Conservation (phyloP, 83 land plant species). For the Diphasiastrum complanatum region DNA sequence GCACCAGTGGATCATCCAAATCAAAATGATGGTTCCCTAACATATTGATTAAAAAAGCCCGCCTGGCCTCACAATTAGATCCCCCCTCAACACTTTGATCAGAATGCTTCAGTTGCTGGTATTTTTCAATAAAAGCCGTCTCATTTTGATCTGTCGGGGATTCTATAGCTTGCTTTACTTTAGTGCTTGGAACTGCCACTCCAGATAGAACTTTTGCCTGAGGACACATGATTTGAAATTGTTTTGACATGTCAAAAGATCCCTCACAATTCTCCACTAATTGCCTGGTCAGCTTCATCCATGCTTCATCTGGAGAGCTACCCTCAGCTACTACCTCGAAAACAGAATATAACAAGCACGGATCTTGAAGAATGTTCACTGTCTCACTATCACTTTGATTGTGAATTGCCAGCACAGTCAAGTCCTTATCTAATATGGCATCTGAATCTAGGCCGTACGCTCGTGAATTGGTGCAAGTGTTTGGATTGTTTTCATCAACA, state of each 20-base stretch:
- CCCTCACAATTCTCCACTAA: conserved; percentile 34
- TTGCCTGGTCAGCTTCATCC: conserved; percentile 46
- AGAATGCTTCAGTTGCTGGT: conserved; percentile 13
- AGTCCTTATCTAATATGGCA: too few species aligned
- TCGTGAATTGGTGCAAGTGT: too few species aligned
- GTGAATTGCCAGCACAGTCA: too few species aligned
- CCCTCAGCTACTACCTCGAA: conserved; percentile 69
- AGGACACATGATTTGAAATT: conserved; percentile 41
- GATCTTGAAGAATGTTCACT: neutral
- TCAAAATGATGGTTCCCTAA: conserved; percentile 77
- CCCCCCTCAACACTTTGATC: conserved; percentile 24
- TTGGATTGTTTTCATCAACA: too few species aligned
- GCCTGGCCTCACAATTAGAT: conserved; percentile 4
- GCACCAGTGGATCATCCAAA: conserved; percentile 65
- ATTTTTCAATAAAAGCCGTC: too few species aligned
- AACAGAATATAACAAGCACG: conserved; percentile 30
- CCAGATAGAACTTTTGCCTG: neutral
- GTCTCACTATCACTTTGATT: neutral
- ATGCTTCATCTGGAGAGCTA: conserved; percentile 51
- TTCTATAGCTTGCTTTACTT: too few species aligned
- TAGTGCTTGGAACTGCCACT: too few species aligned
- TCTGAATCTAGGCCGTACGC: too few species aligned
- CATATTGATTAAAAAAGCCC: conserved; percentile 40
- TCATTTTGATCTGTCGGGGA: too few species aligned
- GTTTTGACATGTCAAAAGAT: conserved; percentile 29